Evolutionary conservation across 176 grass and related monocot genomes (phyloP).

Genomic region (Musa troglodytarum): DNA sequence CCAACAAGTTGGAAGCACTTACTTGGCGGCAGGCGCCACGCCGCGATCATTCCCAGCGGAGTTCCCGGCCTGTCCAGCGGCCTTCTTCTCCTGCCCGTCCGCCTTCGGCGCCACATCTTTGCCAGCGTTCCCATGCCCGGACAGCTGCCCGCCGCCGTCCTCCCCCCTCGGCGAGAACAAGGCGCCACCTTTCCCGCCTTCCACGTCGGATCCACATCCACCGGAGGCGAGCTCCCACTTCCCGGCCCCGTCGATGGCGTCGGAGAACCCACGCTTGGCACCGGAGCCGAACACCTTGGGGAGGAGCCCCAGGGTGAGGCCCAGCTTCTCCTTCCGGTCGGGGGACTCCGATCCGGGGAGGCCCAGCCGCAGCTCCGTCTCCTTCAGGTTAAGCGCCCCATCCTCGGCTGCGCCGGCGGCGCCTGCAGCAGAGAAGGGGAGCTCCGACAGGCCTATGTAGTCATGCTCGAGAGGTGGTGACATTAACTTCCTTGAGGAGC

Average conservation of each 20-base stretch:
- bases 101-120: constrained; percentile 4
- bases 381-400: constrained; percentile 41
- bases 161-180: constrained; percentile 13
- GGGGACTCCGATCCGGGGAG: constrained; percentile 55
- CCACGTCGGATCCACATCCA: neutral
- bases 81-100: constrained; percentile 28
- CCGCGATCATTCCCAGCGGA: constrained; percentile 13
- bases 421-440: neutral
- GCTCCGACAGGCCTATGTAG: constrained; percentile 75
- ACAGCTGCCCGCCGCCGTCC: neutral
- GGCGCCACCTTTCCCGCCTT: neutral
- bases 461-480: constrained; percentile 86
- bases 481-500: constrained; percentile 25
- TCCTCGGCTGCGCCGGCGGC: constrained; percentile 7
- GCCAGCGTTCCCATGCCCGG: neutral
- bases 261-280: constrained; percentile 72
- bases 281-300: constrained; percentile 56
- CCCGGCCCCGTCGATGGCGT: constrained; percentile 28
- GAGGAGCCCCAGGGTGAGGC: constrained; percentile 52
- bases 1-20: constrained; percentile 16
- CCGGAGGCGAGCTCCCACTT: constrained; percentile 3
- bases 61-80: constrained; percentile 22
- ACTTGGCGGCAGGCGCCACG: constrained; percentile 50
- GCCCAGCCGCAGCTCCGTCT: constrained; percentile 80
- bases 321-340: constrained; percentile 28